These are phyloP conservation scores for Apostasia shenzhenica DNA, from an alignment of 106 monocot species.

Conservation along the genomic window DNA sequence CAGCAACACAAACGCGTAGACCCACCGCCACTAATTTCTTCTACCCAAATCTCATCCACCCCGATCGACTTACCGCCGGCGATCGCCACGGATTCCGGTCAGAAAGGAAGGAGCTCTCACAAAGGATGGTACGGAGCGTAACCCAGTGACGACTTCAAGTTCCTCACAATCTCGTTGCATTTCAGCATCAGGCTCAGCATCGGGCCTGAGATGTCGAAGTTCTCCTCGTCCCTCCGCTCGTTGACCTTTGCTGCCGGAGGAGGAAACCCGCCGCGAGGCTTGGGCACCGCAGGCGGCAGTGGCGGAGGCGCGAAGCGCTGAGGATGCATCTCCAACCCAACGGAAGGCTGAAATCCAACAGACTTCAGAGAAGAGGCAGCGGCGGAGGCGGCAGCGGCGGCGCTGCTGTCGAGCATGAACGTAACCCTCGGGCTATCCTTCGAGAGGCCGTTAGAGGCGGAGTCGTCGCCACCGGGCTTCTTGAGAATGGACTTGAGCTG, in stretches of 20 bases:
- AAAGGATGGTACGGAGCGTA: constrained; percentile 3
- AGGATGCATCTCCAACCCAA: not conserved
- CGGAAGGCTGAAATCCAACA: not conserved
- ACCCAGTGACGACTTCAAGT: not conserved
- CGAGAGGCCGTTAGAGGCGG: not conserved
- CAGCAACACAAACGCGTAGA: too few species aligned
- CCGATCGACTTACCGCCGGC: not conserved
- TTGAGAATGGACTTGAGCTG: constrained; percentile 18
- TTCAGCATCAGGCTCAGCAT: constrained; percentile 6
- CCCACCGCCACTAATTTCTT: too few species aligned
- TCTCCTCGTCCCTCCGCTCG: not conserved
- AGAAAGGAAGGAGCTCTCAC: constrained; percentile 7
- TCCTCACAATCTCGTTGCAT: constrained; percentile 9
- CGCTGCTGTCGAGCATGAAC: constrained; percentile 2
- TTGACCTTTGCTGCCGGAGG: too few species aligned
- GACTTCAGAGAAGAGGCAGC: not conserved
- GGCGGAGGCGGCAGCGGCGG: not conserved
- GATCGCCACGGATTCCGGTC: not conserved
- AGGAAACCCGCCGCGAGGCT: too few species aligned
- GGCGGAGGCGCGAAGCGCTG: not conserved
- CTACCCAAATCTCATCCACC: too few species aligned
- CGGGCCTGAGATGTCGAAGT: not conserved
- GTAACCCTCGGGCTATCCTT: constrained; percentile 13
- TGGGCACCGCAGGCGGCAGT: not conserved
- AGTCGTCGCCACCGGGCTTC: constrained; percentile 9